These are phyloP conservation scores for Phytophthora citrophthora DNA, from an alignment of 352 stramenopile species.

Conservation along the genomic window DNA sequence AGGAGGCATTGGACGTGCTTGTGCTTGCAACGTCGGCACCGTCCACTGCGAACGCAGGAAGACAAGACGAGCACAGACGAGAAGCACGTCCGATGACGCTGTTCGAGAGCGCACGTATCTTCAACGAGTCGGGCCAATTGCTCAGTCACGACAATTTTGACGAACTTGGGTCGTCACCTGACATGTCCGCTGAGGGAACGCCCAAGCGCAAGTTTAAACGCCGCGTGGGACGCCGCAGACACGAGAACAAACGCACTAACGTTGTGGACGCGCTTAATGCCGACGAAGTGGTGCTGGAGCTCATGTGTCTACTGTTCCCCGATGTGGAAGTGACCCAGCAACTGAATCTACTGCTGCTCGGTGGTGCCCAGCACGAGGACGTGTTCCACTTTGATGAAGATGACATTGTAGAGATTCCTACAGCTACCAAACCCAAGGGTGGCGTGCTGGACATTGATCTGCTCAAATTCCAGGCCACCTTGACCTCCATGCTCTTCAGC, in stretches of 20 bases:
- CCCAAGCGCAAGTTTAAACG: slow-evolving; percentile 66
- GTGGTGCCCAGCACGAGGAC: slow-evolving; percentile 51
- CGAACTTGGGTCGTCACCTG: slow-evolving; percentile 63
- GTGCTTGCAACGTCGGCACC: slow-evolving; percentile 56
- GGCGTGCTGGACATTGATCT: slow-evolving; percentile 59
- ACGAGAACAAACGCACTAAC: slow-evolving; percentile 51
- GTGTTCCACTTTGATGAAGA: slow-evolving; percentile 85
- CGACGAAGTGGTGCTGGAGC: slow-evolving; percentile 78
- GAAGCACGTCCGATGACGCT: slow-evolving; percentile 73
- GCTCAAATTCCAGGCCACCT: slow-evolving; percentile 64
- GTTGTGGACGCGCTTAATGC: slow-evolving; percentile 43
- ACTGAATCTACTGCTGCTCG: slow-evolving; percentile 74
- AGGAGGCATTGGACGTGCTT: slow-evolving; percentile 39
- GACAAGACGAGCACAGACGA: slow-evolving; percentile 44
- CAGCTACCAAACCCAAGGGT: slow-evolving; percentile 6
- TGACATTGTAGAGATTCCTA: slow-evolving; percentile 32
- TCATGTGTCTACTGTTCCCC: slow-evolving; percentile 73
- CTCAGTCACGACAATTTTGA: slow-evolving; percentile 79
- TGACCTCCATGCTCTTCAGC: slow-evolving; percentile 59
- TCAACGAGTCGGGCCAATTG: slow-evolving; percentile 73
- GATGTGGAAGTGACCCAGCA: slow-evolving; percentile 82
- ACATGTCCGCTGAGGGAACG: slow-evolving; percentile 27
- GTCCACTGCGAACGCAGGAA: slow-evolving; percentile 35
- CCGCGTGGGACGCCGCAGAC: slow-evolving; percentile 62
- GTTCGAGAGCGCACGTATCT: slow-evolving; percentile 81